Evolutionary conservation across 257 asterid species (phyloP).

Genomic region (Cruciata laevipes): DNA sequence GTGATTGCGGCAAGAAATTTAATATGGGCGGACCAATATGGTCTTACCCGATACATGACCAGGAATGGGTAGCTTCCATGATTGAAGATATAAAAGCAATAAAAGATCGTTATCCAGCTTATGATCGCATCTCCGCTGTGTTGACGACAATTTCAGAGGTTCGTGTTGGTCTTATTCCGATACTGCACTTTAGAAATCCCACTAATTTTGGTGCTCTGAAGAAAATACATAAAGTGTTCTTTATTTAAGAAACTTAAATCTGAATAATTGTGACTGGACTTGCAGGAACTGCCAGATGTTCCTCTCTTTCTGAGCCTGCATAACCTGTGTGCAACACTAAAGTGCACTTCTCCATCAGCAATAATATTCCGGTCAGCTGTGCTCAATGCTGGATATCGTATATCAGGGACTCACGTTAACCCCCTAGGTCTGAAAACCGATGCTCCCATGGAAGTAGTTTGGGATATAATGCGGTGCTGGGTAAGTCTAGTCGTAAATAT

Average conservation of each 20-base stretch:
- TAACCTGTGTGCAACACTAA: constrained; percentile 74
- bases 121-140: constrained; percentile 66
- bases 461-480: constrained; percentile 99
- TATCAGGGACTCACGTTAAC: constrained; percentile 88
- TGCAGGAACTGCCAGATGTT: constrained; percentile 84
- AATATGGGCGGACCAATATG: constrained; percentile 99
- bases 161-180: constrained; percentile 14
- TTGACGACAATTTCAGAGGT: constrained; percentile 95
- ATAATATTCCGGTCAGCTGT: constrained; percentile 93
- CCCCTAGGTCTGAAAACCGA: constrained; percentile 89
- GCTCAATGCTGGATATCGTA: constrained; percentile 89
- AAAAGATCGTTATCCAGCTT: constrained; percentile 80
- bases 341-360: constrained; percentile 96
- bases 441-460: constrained; percentile 95
- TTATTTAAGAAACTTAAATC: background rate
- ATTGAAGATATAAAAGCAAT: constrained; percentile 60
- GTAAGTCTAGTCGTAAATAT: constrained; percentile 29
- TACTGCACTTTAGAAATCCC: background rate
- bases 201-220: background rate
- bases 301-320: constrained; percentile 95
- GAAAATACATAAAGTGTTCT: too few relatives aligned
- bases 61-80: constrained; percentile 83
- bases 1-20: constrained; percentile 86
- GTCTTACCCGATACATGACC: constrained; percentile 97
- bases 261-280: background rate